Evolutionary conservation across 1,284 basidiomycete species (phyloP), one percentile per base, ranked within the genome.

Genomic region (Leccinum ponderosum): DNA sequence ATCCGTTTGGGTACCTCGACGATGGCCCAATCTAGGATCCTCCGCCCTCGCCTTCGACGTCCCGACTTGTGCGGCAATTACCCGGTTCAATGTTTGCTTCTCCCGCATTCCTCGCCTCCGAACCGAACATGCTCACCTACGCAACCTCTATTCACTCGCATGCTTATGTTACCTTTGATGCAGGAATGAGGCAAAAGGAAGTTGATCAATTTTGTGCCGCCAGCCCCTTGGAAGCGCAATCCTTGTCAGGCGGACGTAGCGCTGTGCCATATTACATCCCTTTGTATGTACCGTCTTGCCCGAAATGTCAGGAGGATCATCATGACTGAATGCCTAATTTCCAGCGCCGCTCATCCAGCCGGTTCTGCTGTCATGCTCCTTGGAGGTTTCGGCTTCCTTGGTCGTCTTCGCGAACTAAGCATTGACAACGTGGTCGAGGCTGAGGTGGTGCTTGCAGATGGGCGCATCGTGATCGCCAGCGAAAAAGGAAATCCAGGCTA

Each of bases 381-480:
- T 3, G 93, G 91, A 12, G 95, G 95, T 0, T 97, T 96, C 69
- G 94, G 94, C 1, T 97, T 96, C 76, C 77, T 95, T 48, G 88
- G 90, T 52, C 83, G 95, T 55, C 78, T 94, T 65, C 85, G 90
- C 64, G 95, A 94, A 4, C 78, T 97, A 58, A 94, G 91, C 59
- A 85, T 93, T 70, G 94, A 95, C 72, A 91, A 90, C 68, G 76
- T 95, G 22, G 87, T 95, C 12, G 94, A 95, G 66, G 90, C 89
- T 2, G 89, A 95, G 75, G 87, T 94, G 78, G 91, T 94, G 1
- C 80, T 94, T 27, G 86, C 91, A 6, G 89, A 94, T 74, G 91
- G 92, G 7, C 78, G 84, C 15, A 87, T 94, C 56, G 81, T 93
- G 15, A 81, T 89, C 61, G 83, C 87, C 7, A 91, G 82, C 63